Percentiles rank a stretch among this genome's conserved stretches.
phyloP scores from a whole-genome alignment of 192 early-diverging fungal species.

The Chytriomyces sp. region DNA sequence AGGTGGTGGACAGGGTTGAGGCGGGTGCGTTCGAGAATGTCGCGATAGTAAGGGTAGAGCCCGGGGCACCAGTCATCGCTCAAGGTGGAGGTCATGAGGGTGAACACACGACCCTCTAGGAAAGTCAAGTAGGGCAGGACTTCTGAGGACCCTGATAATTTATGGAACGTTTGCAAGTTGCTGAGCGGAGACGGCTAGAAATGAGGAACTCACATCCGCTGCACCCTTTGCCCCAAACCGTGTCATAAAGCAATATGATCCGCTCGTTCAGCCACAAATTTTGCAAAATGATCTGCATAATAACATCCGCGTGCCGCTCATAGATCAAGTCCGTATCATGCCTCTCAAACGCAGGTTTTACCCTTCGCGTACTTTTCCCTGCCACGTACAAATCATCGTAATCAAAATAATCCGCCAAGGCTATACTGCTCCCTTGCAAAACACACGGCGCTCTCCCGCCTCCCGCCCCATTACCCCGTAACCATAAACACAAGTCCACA shows the following conservation, averaged over 20 bases:
- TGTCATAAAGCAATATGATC: background rate
- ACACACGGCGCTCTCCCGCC: background rate
- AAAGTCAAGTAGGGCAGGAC: background rate
- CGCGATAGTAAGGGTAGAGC: background rate
- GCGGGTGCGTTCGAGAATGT: background rate
- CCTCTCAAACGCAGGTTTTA: background rate
- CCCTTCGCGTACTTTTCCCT: background rate
- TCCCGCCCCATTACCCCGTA: background rate
- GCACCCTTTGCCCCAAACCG: conserved; percentile 7
- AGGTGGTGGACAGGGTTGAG: conserved; percentile 1
- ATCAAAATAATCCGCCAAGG: background rate
- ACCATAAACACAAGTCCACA: conserved; percentile 5
- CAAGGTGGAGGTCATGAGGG: background rate
- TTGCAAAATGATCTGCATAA: background rate
- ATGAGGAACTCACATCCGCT: background rate
- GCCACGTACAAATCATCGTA: conserved; percentile 1
- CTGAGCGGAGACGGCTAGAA: background rate
- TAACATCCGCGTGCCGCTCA: background rate
- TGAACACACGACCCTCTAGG: conserved; percentile 3
- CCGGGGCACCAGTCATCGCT: background rate
- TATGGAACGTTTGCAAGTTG: background rate
- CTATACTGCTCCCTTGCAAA: background rate
- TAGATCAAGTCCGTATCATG: background rate
- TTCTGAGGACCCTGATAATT: background rate
- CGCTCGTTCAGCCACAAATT: background rate